These are phyloP conservation scores for Fusarium dimerum DNA, from an alignment of 2,329 filamentous ascomycete genomes.

Conservation along the genomic window DNA sequence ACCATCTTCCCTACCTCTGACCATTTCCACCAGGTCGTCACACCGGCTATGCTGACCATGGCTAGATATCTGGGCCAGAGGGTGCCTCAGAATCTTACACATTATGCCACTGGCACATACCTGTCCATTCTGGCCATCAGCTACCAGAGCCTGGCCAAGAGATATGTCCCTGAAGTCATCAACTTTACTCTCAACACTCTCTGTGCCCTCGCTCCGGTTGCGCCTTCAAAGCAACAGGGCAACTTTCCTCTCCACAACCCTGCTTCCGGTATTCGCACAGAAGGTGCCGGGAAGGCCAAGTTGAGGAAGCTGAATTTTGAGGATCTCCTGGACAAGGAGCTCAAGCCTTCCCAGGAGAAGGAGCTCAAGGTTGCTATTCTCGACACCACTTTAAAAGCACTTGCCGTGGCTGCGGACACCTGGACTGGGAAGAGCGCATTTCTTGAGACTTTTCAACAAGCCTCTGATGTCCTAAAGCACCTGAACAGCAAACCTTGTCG, in stretches of 20 bases:
- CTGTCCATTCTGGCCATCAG: slow-evolving; percentile 77
- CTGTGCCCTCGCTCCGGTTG: slow-evolving; percentile 61
- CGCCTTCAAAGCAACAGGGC: slow-evolving; percentile 48
- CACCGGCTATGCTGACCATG: slow-evolving; percentile 85
- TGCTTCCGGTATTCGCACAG: slow-evolving; percentile 51
- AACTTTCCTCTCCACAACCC: slow-evolving; percentile 64
- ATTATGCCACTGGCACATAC: slow-evolving; percentile 75
- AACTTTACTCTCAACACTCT: slow-evolving; percentile 80
- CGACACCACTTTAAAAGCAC: slow-evolving; percentile 62
- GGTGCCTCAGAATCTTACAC: slow-evolving; percentile 62
- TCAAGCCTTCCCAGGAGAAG: slow-evolving; percentile 35
- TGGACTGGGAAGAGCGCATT: slow-evolving; percentile 78
- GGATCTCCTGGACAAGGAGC: slow-evolving; percentile 50
- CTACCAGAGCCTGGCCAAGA: slow-evolving; percentile 80
- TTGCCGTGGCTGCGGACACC: slow-evolving; percentile 67
- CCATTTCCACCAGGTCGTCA: slow-evolving; percentile 94
- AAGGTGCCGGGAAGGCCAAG: slow-evolving; percentile 40
- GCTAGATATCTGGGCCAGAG: slow-evolving; percentile 80
- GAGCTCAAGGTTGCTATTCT: slow-evolving; percentile 60
- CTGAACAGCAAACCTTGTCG: slow-evolving; percentile 56
- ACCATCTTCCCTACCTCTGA: slow-evolving; percentile 93
- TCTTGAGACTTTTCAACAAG: slow-evolving; percentile 74
- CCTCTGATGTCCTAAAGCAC: slow-evolving; percentile 58
- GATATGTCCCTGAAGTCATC: slow-evolving; percentile 86
- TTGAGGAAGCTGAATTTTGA: slow-evolving; percentile 58